A percentile compares a stretch with the other conserved stretches of the same genome.
Evolutionary conservation across 768 basidiomycete genomes (phyloP).

Genomic region (Leccinum broughii): DNA sequence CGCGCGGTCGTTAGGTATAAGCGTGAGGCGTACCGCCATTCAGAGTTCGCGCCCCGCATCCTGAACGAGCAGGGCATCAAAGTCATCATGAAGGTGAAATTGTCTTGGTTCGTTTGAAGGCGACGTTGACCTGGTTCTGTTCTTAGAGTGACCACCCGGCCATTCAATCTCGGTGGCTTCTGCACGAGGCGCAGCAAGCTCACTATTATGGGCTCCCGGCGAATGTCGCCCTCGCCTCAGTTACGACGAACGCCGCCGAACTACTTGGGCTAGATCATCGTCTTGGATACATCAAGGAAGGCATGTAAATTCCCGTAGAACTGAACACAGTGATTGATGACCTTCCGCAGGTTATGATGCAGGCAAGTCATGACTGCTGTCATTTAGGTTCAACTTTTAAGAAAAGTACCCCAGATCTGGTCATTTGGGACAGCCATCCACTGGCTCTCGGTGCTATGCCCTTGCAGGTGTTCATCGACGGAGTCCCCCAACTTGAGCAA

Average conservation of each 20-base stretch:
- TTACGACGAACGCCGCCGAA: conserved; percentile 72
- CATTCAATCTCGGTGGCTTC: conserved; percentile 69
- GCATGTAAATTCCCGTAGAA: conserved; percentile 28
- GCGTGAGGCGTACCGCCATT: conserved; percentile 56
- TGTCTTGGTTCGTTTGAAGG: not conserved
- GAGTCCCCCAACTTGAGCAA: conserved; percentile 59
- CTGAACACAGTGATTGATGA: conserved; percentile 5
- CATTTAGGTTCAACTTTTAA: conserved; percentile 1
- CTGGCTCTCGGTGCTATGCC: conserved; percentile 79
- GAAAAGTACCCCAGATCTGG: conserved; percentile 39
- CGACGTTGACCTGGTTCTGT: not conserved
- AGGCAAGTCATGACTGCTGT: conserved; percentile 22
- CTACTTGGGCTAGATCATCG: conserved; percentile 78
- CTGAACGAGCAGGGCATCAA: conserved; percentile 49
- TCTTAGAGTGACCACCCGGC: conserved; percentile 65
- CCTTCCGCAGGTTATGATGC: conserved; percentile 64
- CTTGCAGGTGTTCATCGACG: conserved; percentile 80
- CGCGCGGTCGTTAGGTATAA: conserved; percentile 57
- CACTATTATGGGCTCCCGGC: conserved; percentile 76
- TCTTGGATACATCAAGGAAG: conserved; percentile 71
- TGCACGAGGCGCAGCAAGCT: conserved; percentile 85
- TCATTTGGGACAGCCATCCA: conserved; percentile 76
- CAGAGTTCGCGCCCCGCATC: conserved; percentile 57
- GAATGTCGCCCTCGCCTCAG: conserved; percentile 68
- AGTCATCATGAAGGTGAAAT: conserved; percentile 51